Conservation (phyloP, 2,329 filamentous ascomycete species). For the Proliferodiscus dingleyae region DNA sequence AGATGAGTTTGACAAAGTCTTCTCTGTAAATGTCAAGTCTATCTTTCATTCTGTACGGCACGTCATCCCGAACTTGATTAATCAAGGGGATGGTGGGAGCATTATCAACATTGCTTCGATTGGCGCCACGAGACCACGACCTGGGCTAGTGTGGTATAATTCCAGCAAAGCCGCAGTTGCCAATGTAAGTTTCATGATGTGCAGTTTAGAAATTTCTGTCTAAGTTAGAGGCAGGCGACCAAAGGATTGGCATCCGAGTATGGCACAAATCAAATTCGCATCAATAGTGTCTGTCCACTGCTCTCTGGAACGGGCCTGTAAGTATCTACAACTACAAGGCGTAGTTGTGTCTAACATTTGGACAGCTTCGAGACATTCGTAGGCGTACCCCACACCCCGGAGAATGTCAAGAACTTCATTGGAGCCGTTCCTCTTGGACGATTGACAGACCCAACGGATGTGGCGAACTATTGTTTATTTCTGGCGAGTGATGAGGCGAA, state of each 20-base stretch:
- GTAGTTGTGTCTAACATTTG: conserved; percentile 28
- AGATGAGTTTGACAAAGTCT: conserved; percentile 60
- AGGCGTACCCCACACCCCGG: conserved; percentile 57
- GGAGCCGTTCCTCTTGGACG: conserved; percentile 51
- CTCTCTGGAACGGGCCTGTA: conserved; percentile 60
- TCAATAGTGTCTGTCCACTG: conserved; percentile 67
- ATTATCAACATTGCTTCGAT: conserved; percentile 66
- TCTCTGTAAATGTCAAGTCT: conserved; percentile 65
- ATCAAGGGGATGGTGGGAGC: conserved; percentile 49
- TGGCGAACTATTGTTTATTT: conserved; percentile 67
- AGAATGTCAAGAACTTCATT: conserved; percentile 52
- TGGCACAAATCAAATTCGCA: conserved; percentile 64
- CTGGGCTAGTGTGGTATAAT: conserved; percentile 65
- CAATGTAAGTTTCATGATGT: conserved; percentile 40
- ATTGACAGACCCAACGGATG: conserved; percentile 55
- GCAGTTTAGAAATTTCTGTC: neutral
- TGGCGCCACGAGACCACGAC: conserved; percentile 55
- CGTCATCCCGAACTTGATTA: conserved; percentile 56
- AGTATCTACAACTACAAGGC: neutral
- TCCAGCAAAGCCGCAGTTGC: conserved; percentile 62
- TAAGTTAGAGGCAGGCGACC: conserved; percentile 42
- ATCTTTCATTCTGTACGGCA: conserved; percentile 55
- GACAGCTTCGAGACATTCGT: conserved; percentile 42
- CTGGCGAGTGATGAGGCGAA: conserved; percentile 65
- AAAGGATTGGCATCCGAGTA: conserved; percentile 70